Percentiles rank a stretch among this genome's conserved stretches.
These are phyloP conservation scores for Septoria petroselini DNA, from an alignment of 2,329 filamentous ascomycete genomes.

Conservation along the genomic window DNA sequence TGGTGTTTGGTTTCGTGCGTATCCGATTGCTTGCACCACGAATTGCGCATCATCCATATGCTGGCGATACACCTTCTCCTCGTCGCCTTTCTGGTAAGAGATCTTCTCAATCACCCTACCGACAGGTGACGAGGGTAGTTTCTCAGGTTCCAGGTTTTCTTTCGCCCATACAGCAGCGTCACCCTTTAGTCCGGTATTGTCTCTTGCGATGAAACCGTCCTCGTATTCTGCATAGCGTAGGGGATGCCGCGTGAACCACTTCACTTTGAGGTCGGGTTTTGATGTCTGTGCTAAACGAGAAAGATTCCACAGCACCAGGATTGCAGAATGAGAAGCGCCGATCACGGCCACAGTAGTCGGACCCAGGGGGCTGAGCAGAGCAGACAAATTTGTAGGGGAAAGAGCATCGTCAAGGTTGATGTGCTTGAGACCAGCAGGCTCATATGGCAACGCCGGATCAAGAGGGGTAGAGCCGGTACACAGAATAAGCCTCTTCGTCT, in stretches of 20 bases:
- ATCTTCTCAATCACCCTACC: constrained; percentile 42
- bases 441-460: constrained; percentile 44
- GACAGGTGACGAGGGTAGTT: constrained; percentile 46
- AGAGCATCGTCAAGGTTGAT: constrained; percentile 57
- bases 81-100: constrained; percentile 49
- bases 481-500: constrained; percentile 48
- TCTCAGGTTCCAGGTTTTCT: constrained; percentile 55
- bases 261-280: constrained; percentile 55
- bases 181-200: constrained; percentile 65
- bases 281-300: constrained; percentile 52
- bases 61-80: constrained; percentile 46
- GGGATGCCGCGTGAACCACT: constrained; percentile 61
- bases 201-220: constrained; percentile 62
- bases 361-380: constrained; percentile 40
- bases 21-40: constrained; percentile 60
- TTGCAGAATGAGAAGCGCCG: constrained; percentile 62
- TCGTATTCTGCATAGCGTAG: constrained; percentile 61
- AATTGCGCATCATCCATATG: constrained; percentile 51
- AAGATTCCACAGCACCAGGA: constrained; percentile 61
- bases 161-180: constrained; percentile 59
- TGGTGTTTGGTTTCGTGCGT: constrained; percentile 52
- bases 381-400: constrained; percentile 50
- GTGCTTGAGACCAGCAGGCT: constrained; percentile 40
- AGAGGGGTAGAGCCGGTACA: constrained; percentile 58
- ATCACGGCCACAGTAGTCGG: constrained; percentile 54